phyloP scores from a whole-genome alignment of 164 flowering plant species.

The Chimonanthus salicifolius region DNA sequence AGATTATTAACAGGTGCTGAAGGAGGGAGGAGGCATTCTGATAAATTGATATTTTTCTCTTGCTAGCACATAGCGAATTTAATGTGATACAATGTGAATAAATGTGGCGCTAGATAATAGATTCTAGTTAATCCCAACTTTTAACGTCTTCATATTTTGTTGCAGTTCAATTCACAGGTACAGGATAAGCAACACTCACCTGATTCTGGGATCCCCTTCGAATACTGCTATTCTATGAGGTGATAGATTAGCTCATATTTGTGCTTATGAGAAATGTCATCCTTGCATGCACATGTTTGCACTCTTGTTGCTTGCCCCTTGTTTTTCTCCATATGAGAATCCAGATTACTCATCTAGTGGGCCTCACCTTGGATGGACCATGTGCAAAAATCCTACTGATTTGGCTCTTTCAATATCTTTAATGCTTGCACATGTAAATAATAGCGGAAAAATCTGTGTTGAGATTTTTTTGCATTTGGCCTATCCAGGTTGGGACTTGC shows the following conservation, averaged over 20 bases:
- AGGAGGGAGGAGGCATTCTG: too few species aligned
- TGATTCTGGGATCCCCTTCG: slow-evolving; percentile 45
- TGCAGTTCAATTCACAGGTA: slow-evolving; percentile 63
- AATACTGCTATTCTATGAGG: slow-evolving; percentile 69
- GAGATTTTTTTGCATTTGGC: neutral
- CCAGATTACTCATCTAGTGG: neutral
- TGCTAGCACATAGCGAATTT: too few species aligned
- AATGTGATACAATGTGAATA: too few species aligned
- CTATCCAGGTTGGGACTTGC: neutral
- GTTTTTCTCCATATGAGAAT: neutral
- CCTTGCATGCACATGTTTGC: neutral
- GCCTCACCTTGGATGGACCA: neutral
- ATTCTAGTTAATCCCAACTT: too few species aligned
- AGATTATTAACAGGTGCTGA: too few species aligned
- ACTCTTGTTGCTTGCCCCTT: neutral
- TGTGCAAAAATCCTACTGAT: neutral
- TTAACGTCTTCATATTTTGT: neutral
- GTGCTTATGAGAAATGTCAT: neutral
- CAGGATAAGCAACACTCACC: slow-evolving; percentile 26
- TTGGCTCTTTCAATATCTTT: neutral
- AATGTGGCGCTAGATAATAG: too few species aligned
- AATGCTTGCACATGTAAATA: neutral
- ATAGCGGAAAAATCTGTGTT: neutral
- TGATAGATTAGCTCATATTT: slow-evolving; percentile 10
- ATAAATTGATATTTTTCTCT: too few species aligned